These are phyloP conservation scores for Bidens hawaiensis DNA, from an alignment of 140 eudicot species.

Conservation along the genomic window DNA sequence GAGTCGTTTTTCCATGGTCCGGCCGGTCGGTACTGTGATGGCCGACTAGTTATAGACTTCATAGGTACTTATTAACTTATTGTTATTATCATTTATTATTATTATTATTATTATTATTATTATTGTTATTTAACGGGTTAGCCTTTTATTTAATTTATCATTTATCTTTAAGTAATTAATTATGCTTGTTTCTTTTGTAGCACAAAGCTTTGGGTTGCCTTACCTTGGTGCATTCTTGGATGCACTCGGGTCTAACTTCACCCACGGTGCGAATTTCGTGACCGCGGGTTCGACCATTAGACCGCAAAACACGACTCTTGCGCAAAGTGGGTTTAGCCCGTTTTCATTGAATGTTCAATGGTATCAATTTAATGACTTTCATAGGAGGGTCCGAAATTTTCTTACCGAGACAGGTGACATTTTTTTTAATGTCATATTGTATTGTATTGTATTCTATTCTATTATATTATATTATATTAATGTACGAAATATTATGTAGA, in stretches of 20 bases:
- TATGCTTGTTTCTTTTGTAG: conserved; percentile 4
- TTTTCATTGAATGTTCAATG: conserved; percentile 53
- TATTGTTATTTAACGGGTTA: no score
- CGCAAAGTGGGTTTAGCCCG: conserved; percentile 49
- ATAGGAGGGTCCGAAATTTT: conserved; percentile 31
- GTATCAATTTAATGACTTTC: conserved; percentile 43
- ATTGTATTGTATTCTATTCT: not conserved
- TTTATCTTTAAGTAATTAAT: no score
- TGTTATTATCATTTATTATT: no score
- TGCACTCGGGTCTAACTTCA: conserved; percentile 54
- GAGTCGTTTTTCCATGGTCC: conserved; percentile 57
- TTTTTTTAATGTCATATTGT: not conserved
- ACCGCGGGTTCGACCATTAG: conserved; percentile 55
- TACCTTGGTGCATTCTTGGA: conserved; percentile 55
- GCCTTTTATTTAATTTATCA: no score
- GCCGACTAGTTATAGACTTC: conserved; percentile 58
- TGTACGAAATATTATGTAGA: conserved; percentile 13
- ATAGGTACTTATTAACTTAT: no score
- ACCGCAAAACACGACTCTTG: conserved; percentile 45
- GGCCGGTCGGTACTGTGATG: conserved; percentile 54
- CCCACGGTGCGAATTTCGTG: conserved; percentile 75
- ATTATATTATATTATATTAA: not conserved
- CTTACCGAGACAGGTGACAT: conserved; percentile 37
- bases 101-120: no score
- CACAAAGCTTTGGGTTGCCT: conserved; percentile 37